Evolutionary conservation across 2,329 filamentous ascomycete species (phyloP).

Genomic region (Seiridium unicorne): DNA sequence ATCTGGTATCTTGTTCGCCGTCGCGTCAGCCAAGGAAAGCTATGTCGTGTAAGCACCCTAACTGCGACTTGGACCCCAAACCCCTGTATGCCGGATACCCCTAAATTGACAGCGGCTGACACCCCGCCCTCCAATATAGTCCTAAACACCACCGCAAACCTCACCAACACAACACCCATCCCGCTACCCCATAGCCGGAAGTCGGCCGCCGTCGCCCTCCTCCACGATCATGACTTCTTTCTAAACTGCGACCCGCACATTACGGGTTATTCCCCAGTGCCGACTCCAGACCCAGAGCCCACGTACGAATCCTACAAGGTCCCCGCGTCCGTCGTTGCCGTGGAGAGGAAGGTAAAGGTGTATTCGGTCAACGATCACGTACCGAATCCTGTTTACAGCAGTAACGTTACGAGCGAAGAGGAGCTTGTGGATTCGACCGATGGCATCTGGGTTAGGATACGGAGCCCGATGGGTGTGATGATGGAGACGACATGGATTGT

Average conservation of each 20-base stretch:
- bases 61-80: too few species aligned
- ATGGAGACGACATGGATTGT: constrained; percentile 53
- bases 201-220: constrained; percentile 33
- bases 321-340: constrained; percentile 18
- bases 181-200: constrained; percentile 26
- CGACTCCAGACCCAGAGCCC: constrained; percentile 19
- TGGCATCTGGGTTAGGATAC: constrained; percentile 51
- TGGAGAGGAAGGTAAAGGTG: constrained; percentile 40
- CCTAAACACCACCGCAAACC: constrained; percentile 40
- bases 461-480: constrained; percentile 47
- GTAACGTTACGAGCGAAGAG: constrained; percentile 50
- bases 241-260: constrained; percentile 52
- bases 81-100: too few species aligned
- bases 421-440: constrained; percentile 50
- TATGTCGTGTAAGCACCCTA: not conserved
- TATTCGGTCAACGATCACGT: constrained; percentile 52
- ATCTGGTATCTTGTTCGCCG: not conserved
- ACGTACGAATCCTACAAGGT: constrained; percentile 23
- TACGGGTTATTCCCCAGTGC: constrained; percentile 29
- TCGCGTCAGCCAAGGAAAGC: not conserved
- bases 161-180: constrained; percentile 42
- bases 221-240: constrained; percentile 53
- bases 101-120: not conserved
- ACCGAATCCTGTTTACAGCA: constrained; percentile 55
- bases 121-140: constrained; percentile 19